Evolutionary conservation across 176 grass and related monocot genomes (phyloP).

Genomic region (Carex littledalei): DNA sequence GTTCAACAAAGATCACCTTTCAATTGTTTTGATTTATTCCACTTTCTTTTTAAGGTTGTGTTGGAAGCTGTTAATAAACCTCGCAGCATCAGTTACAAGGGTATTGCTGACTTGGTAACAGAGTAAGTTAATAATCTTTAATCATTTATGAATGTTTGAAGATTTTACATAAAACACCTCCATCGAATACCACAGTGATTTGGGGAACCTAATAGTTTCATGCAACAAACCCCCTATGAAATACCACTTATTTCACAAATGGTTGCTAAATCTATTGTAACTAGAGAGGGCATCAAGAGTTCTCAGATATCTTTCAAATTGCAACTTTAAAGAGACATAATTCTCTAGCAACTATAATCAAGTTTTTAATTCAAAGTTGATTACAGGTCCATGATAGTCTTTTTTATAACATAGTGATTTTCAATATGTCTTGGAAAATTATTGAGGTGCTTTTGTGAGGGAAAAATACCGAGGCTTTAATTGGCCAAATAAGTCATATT

Average conservation of each 20-base stretch:
- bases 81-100: constrained; percentile 85
- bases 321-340: background rate
- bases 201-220: background rate
- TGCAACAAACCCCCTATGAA: background rate
- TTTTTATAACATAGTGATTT: background rate
- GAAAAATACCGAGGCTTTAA: background rate
- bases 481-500: background rate
- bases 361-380: background rate
- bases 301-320: background rate
- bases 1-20: background rate
- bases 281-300: background rate
- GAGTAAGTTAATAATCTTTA: constrained; percentile 56
- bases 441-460: background rate
- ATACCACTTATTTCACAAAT: background rate
- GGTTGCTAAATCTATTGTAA: background rate
- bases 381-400: background rate
- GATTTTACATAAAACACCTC: background rate
- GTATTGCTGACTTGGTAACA: constrained; percentile 84
- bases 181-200: too few species aligned
- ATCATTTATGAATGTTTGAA: background rate
- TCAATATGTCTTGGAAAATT: constrained; percentile 23
- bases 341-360: background rate
- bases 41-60: constrained; percentile 50
- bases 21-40: background rate
- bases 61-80: constrained; percentile 96